Percentiles rank a stretch among this genome's conserved stretches.
Conservation (phyloP, 2,329 filamentous ascomycete species). For the Fusarium sp. region DNA sequence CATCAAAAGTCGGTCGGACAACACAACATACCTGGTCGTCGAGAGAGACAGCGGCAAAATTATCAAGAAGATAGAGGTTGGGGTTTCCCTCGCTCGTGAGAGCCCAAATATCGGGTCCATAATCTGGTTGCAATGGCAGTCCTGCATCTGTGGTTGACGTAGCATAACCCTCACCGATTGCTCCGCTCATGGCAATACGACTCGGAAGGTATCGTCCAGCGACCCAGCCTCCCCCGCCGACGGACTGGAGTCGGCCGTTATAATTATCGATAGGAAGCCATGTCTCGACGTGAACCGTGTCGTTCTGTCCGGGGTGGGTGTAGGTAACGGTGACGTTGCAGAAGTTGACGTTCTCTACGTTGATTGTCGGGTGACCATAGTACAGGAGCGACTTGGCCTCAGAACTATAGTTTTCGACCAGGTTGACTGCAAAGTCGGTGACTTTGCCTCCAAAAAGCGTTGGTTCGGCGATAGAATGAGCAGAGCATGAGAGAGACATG, state of each 20-base stretch:
- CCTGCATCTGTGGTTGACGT: not conserved
- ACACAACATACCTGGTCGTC: not conserved
- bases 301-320: not conserved
- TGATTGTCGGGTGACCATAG: not conserved
- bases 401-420: not conserved
- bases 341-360: not conserved
- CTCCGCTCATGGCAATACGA: not conserved
- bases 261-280: conserved; percentile 1
- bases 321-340: conserved; percentile 1
- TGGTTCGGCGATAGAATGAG: not conserved
- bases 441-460: not conserved
- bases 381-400: not conserved
- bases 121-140: not conserved
- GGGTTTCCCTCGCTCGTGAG: not conserved
- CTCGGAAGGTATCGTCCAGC: not conserved
- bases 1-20: not conserved
- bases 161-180: not conserved
- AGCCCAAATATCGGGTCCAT: not conserved
- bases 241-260: not conserved
- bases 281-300: not conserved
- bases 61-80: not conserved
- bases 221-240: not conserved
- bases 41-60: not conserved
- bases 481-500: not conserved
- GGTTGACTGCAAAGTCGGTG: not conserved